These are phyloP conservation scores for Cyclotella sp. DNA, from an alignment of 108 stramenopile species.

Conservation along the genomic window DNA sequence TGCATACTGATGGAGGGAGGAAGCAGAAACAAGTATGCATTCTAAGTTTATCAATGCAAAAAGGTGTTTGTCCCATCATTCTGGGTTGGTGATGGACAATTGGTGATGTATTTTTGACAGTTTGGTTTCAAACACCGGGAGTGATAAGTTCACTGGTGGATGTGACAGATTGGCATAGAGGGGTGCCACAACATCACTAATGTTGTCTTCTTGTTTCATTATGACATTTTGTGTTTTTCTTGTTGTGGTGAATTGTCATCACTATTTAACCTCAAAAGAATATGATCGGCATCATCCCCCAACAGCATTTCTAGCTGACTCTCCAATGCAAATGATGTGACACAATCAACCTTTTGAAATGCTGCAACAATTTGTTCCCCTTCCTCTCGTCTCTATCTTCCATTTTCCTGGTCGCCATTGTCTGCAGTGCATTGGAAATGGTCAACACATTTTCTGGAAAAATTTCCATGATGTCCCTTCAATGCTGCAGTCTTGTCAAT, in stretches of 20 bases:
- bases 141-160: conserved; percentile 23
- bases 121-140: conserved; percentile 29
- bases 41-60: conserved; percentile 44
- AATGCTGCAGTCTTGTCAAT: conserved; percentile 36
- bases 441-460: conserved; percentile 23
- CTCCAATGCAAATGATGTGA: conserved; percentile 43
- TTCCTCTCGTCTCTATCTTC: background rate
- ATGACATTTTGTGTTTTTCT: background rate
- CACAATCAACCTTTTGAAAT: conserved; percentile 24
- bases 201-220: background rate
- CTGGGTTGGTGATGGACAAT: conserved; percentile 36
- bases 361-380: conserved; percentile 9
- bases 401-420: too few species aligned
- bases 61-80: conserved; percentile 50
- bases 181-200: conserved; percentile 16
- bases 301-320: conserved; percentile 47
- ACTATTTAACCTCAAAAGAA: conserved; percentile 22
- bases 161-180: conserved; percentile 32
- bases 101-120: conserved; percentile 29
- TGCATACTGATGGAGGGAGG: conserved; percentile 15
- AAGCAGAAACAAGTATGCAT: conserved; percentile 48
- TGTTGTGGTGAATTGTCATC: background rate
- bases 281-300: conserved; percentile 27
- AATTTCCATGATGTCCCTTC: conserved; percentile 35
- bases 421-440: background rate